Base-by-base conservation (phyloP, 208 protist species). In the Acanthamoeba royreba region DNA sequence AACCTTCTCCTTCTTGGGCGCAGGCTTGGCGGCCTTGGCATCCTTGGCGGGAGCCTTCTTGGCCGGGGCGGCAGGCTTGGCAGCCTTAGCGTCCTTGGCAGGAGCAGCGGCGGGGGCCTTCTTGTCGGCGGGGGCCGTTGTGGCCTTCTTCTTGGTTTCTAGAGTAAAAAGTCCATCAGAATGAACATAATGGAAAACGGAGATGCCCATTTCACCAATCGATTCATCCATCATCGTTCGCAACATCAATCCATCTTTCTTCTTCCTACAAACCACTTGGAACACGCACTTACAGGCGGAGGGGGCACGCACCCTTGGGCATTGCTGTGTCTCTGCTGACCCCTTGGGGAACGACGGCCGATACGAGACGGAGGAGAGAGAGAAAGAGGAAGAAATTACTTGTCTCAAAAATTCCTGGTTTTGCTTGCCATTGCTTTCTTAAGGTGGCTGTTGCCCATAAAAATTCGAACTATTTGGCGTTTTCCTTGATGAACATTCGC, bases 91-190 rank as follows among this genome's bases (percentile, higher is more conserved):
- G 53, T 93, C 90, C 33, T 91, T 58, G 79, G 83, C 83, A 47
- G 55, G 40, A 28, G 40, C 63, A 17, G 45, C 58, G 69, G 69
- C 40, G 52, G 77, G 77, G 52, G 77, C 69, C 9, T 43, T 33
- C 52, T 85, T 92, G 0, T 53, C n/a, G 43, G 8, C 61, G 47
- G 40, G 42, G 61, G 38, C 42, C 11, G 53, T 25, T 42, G 63
- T 93, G 91, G 91, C 66, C 42, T 92, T 91, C 58, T 46, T 69
- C 43, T 69, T 58, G 9, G 46, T 46, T 72, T 93, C 91, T 74
- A 13, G 79, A 45, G 22, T 28, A 47, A 87, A 89, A 85, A 93
- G 46, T 93, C 11, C 8, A 79, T 3, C 66, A 79, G 42, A 79
- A n/a, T 17, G 15, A 46, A 38, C 28, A 13, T 35, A 79, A 19